Percentiles rank a stretch among this genome's conserved stretches.
These are phyloP conservation scores for Babesia divergens DNA, from an alignment of 169 alveolate genomes.

Conservation along the genomic window DNA sequence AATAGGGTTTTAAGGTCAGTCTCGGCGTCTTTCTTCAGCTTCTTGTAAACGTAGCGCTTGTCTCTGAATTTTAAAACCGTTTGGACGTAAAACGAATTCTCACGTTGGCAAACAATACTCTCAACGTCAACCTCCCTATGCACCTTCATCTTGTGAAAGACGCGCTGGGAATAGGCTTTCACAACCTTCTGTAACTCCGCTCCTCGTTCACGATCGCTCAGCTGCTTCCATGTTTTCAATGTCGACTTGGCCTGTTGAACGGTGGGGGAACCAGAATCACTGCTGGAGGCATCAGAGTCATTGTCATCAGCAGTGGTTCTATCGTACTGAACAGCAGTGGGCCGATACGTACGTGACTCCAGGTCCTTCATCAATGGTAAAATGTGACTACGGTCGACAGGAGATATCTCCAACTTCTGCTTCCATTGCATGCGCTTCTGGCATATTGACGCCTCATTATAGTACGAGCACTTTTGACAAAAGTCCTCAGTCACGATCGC, in stretches of 20 bases:
- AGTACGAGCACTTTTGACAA: constrained; percentile 94
- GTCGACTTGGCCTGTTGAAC: background rate
- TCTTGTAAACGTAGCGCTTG: constrained; percentile 94
- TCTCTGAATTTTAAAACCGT: constrained; percentile 93
- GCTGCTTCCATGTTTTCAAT: constrained; percentile 72
- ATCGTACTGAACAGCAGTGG: constrained; percentile 23
- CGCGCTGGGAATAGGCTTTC: constrained; percentile 78
- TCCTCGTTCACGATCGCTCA: constrained; percentile 81
- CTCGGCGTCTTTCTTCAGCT: constrained; percentile 80
- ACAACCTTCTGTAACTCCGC: constrained; percentile 86
- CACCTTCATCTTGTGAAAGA: constrained; percentile 67
- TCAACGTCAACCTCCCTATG: constrained; percentile 72
- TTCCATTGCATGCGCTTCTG: constrained; percentile 89
- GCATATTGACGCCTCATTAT: constrained; percentile 83
- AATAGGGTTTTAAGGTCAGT: constrained; percentile 75
- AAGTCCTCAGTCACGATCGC: constrained; percentile 92
- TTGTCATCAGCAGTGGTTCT: background rate
- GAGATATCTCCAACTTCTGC: constrained; percentile 92
- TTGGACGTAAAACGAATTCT: constrained; percentile 96
- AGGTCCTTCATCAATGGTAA: constrained; percentile 66
- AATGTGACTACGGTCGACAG: constrained; percentile 77
- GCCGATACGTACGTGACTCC: constrained; percentile 60
- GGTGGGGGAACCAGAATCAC: background rate
- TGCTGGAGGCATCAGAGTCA: constrained; percentile 20
- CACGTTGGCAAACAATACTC: constrained; percentile 96